Evolutionary conservation across 257 asterid species (phyloP).

Genomic region (Scutellaria barbata): DNA sequence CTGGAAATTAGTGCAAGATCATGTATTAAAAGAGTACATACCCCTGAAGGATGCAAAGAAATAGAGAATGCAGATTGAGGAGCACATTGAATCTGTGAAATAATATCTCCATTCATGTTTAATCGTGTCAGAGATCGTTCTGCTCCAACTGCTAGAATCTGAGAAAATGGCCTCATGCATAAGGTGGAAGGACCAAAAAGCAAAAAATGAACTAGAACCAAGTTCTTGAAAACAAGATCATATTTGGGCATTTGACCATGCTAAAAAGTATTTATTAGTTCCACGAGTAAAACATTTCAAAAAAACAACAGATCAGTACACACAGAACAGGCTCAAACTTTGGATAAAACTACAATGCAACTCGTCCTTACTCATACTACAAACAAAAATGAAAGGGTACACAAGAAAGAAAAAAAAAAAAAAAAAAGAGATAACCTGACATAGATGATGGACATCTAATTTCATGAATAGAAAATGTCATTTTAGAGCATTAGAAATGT

Average conservation of each 20-base stretch:
- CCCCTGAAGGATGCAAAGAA: constrained; percentile 86
- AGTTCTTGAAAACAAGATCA: background rate
- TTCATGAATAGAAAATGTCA: background rate
- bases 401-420: background rate
- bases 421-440: too few relatives aligned
- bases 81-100: constrained; percentile 89
- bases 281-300: background rate
- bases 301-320: constrained; percentile 6
- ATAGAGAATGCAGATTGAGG: constrained; percentile 79
- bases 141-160: constrained; percentile 90
- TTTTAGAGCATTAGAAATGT: background rate
- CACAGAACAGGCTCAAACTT: constrained; percentile 14
- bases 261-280: background rate
- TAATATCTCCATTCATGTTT: constrained; percentile 74
- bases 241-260: constrained; percentile 13
- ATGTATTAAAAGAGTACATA: constrained; percentile 42
- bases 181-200: constrained; percentile 21
- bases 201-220: constrained; percentile 22
- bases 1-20: constrained; percentile 2
- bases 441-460: constrained; percentile 3
- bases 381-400: constrained; percentile 23
- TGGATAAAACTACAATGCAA: constrained; percentile 3
- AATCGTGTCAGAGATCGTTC: constrained; percentile 74
- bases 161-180: constrained; percentile 34
- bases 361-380: background rate